A percentile compares a stretch with the other conserved stretches of the same genome.
Conservation (phyloP, 140 eudicot genomes). For the Stevia rebaudiana region DNA sequence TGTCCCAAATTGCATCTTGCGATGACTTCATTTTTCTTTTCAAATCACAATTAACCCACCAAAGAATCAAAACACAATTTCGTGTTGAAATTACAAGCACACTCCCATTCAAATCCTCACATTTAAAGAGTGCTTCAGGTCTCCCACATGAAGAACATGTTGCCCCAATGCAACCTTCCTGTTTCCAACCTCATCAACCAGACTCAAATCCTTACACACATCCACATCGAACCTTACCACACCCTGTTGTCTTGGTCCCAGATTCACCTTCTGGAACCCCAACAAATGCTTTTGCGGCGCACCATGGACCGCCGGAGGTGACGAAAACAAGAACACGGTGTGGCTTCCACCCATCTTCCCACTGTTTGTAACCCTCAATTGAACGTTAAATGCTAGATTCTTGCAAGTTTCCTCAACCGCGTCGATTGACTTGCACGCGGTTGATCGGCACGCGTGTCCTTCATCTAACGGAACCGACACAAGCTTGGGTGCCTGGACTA, state of each 20-base stretch:
- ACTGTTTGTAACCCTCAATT: slow-evolving; percentile 55
- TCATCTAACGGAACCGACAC: slow-evolving; percentile 56
- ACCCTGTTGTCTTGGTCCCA: slow-evolving; percentile 52
- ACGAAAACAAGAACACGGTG: slow-evolving; percentile 67
- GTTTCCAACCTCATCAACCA: slow-evolving; percentile 75
- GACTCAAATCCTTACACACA: slow-evolving; percentile 82
- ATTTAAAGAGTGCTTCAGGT: slow-evolving; percentile 58
- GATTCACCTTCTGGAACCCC: slow-evolving; percentile 66
- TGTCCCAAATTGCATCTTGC: slow-evolving; percentile 34
- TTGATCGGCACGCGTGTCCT: slow-evolving; percentile 49
- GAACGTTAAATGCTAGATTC: slow-evolving; percentile 43
- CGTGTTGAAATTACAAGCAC: slow-evolving; percentile 5
- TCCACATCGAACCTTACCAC: slow-evolving; percentile 59
- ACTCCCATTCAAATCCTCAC: slow-evolving; percentile 40
- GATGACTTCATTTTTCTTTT: slow-evolving; percentile 24
- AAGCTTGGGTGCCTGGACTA: slow-evolving; percentile 53
- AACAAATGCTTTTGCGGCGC: slow-evolving; percentile 88
- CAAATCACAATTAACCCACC: slow-evolving; percentile 22
- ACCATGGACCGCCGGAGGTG: slow-evolving; percentile 72
- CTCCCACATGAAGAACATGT: slow-evolving; percentile 74
- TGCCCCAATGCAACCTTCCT: slow-evolving; percentile 65
- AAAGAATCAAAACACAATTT: slow-evolving; percentile 1
- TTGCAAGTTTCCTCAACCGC: slow-evolving; percentile 52
- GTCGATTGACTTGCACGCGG: slow-evolving; percentile 62
- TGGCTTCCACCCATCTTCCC: slow-evolving; percentile 63